A percentile compares a stretch with the other conserved stretches of the same genome.
Evolutionary conservation across 345 rosid species (phyloP).

Genomic region (Eucalyptus lansdowneana): DNA sequence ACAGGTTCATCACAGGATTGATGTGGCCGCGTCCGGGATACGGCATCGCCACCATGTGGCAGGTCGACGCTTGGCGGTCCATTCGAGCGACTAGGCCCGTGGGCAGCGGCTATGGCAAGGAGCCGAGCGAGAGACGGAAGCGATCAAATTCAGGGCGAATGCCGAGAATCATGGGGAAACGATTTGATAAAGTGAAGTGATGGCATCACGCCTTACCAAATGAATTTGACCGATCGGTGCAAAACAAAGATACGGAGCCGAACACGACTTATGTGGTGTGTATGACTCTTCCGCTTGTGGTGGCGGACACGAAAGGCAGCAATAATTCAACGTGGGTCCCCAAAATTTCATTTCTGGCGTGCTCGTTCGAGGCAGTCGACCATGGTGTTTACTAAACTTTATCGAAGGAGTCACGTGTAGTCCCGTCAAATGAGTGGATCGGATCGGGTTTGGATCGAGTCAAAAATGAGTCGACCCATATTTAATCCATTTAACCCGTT

Average conservation of each 20-base stretch:
- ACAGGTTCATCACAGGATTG: constrained; percentile 22
- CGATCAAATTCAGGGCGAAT: background rate
- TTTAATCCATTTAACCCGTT: too few relatives aligned
- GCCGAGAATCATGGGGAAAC: background rate
- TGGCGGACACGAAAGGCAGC: background rate
- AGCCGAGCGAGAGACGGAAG: background rate
- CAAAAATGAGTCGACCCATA: rapidly evolving
- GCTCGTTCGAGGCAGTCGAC: too few relatives aligned
- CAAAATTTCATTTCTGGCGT: too few relatives aligned
- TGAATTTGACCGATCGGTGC: background rate
- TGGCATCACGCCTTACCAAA: background rate
- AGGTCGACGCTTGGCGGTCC: background rate
- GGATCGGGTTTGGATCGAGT: rapidly evolving
- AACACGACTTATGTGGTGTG: background rate
- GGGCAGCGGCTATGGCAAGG: background rate
- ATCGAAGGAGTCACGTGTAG: background rate
- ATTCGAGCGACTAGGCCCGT: background rate
- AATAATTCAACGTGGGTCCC: background rate
- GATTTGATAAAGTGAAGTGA: background rate
- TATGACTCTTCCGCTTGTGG: background rate
- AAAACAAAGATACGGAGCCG: background rate
- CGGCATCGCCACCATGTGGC: constrained; percentile 12
- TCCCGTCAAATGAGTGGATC: rapidly evolving
- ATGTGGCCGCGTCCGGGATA: constrained; percentile 17
- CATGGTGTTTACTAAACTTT: too few relatives aligned